Evolutionary conservation across 441 rosid species (phyloP).

Genomic region (Jatropha multifida): DNA sequence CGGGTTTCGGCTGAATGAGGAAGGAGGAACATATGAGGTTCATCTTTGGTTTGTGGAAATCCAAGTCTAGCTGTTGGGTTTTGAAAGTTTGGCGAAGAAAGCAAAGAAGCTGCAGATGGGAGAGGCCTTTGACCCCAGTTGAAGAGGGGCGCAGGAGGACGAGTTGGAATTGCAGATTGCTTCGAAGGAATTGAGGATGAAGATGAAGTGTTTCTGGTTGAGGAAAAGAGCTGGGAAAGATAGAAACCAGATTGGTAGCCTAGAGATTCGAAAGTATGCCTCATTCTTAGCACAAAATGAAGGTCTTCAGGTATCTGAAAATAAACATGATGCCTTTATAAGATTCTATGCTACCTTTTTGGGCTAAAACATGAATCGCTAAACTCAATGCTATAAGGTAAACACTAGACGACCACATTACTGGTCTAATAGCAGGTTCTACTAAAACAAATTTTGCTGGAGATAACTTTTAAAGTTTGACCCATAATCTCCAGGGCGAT

Average conservation of each 20-base stretch:
- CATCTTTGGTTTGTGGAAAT: conserved; percentile 63
- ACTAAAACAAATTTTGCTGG: not conserved
- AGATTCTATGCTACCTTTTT: conserved; percentile 11
- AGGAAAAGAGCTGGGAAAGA: conserved; percentile 84
- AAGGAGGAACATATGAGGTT: conserved; percentile 68
- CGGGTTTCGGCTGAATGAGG: conserved; percentile 56
- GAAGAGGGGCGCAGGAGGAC: conserved; percentile 55
- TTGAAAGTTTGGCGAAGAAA: conserved; percentile 61
- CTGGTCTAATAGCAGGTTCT: not conserved
- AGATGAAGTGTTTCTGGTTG: conserved; percentile 53
- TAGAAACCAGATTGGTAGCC: conserved; percentile 90
- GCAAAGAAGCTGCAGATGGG: conserved; percentile 46
- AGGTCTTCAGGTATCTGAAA: conserved; percentile 88
- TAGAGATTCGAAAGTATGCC: conserved; percentile 87
- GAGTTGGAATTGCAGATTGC: conserved; percentile 57
- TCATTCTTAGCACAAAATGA: conserved; percentile 94
- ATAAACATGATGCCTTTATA: conserved; percentile 12
- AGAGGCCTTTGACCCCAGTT: conserved; percentile 67
- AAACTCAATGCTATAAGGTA: not conserved
- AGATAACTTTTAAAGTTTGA: no score
- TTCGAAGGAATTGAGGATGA: conserved; percentile 52
- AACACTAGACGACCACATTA: not conserved
- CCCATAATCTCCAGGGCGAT: no score
- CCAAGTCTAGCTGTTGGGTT: conserved; percentile 54
- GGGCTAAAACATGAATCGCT: not conserved